These are phyloP conservation scores for Recurvomyces mirabilis DNA, from an alignment of 495 filamentous ascomycete species.

Conservation along the genomic window DNA sequence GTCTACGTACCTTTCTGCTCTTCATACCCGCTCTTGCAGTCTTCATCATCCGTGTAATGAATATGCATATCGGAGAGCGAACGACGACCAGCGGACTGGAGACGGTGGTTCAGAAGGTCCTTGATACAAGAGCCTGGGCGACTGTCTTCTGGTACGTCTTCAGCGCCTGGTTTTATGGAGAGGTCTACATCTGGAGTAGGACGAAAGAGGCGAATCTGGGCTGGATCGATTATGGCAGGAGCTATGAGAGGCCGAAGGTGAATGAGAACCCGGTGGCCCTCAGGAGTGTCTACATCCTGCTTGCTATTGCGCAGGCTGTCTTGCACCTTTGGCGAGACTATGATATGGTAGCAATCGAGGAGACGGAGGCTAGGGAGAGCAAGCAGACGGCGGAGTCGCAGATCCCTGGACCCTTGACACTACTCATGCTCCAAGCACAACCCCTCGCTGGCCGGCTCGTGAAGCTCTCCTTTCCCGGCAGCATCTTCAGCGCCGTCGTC, in stretches of 20 bases:
- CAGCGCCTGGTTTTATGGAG: constrained; percentile 71
- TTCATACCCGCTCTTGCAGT: constrained; percentile 56
- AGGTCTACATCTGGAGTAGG: constrained; percentile 70
- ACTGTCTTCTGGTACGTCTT: constrained; percentile 39
- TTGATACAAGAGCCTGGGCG: constrained; percentile 36
- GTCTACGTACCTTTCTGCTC: constrained; percentile 55
- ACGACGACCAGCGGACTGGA: constrained; percentile 56
- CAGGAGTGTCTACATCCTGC: constrained; percentile 52
- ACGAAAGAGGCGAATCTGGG: constrained; percentile 52
- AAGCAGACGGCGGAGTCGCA: background rate
- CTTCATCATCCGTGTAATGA: constrained; percentile 74
- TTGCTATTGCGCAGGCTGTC: constrained; percentile 57
- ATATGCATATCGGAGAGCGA: constrained; percentile 66
- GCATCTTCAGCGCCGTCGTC: constrained; percentile 32
- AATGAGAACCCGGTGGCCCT: constrained; percentile 85
- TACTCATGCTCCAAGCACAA: background rate
- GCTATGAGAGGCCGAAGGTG: constrained; percentile 59
- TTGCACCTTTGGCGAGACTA: constrained; percentile 64
- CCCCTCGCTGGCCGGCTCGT: background rate
- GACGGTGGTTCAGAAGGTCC: constrained; percentile 42
- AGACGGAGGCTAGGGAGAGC: constrained; percentile 27
- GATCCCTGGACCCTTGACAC: background rate
- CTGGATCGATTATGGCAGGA: constrained; percentile 56
- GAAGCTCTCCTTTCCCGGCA: background rate
- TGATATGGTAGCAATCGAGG: constrained; percentile 53